These are phyloP conservation scores for Cladosporium colombiae DNA, from an alignment of 2,329 filamentous ascomycete species.

Conservation along the genomic window DNA sequence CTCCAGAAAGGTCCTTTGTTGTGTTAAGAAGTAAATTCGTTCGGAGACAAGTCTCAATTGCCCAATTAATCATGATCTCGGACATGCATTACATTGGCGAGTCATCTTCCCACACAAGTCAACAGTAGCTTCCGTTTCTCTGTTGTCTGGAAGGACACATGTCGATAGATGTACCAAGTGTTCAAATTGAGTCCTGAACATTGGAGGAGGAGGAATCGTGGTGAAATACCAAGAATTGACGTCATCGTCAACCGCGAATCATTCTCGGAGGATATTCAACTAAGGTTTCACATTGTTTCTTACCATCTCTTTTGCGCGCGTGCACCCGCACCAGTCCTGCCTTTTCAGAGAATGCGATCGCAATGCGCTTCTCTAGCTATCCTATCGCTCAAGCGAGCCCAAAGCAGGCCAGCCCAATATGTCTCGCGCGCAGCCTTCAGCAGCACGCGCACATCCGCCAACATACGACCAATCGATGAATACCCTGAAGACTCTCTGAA, in stretches of 20 bases:
- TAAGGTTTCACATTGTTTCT: not conserved
- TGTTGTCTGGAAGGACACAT: not conserved
- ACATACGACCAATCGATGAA: slow-evolving; percentile 6
- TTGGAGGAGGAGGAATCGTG: not conserved
- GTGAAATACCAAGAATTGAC: not conserved
- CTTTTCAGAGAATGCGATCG: slow-evolving; percentile 18
- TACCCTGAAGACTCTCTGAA: slow-evolving; percentile 13
- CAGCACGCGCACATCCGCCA: not conserved
- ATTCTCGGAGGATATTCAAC: not conserved
- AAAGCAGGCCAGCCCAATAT: not conserved
- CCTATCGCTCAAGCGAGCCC: slow-evolving; percentile 6
- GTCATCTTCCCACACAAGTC: not conserved
- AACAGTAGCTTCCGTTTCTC: not conserved
- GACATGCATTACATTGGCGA: too few relatives aligned
- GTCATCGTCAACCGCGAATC: not conserved
- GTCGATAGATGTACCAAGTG: not conserved
- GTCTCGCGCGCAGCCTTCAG: slow-evolving; percentile 5
- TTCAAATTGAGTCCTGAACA: not conserved
- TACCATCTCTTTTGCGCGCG: not conserved
- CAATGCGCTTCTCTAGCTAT: slow-evolving; percentile 20
- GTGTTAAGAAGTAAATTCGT: too few relatives aligned
- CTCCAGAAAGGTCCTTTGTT: too few relatives aligned
- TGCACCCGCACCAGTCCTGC: not conserved
- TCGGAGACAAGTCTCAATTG: too few relatives aligned
- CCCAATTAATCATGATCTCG: too few relatives aligned